A percentile compares a stretch with the other conserved stretches of the same genome.
These are phyloP conservation scores for Hypoxylon rickii DNA, from an alignment of 495 filamentous ascomycete species.

Conservation along the genomic window DNA sequence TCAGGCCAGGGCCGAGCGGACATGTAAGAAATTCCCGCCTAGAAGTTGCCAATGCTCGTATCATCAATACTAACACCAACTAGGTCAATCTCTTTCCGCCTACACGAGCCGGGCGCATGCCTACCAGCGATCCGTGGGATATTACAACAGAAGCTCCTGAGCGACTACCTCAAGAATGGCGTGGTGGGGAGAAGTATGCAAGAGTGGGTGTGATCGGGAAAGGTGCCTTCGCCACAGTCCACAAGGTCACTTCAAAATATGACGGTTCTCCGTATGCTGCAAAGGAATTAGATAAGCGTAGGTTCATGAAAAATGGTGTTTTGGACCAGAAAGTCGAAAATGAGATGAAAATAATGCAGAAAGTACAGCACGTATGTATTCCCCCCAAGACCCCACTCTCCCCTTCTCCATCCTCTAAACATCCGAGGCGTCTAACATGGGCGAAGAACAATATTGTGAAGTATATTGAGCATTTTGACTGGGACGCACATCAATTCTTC, in stretches of 20 bases:
- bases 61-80: slow-evolving; percentile 7
- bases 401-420: neutral
- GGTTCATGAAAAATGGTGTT: slow-evolving; percentile 85
- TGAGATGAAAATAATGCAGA: slow-evolving; percentile 92
- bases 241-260: slow-evolving; percentile 78
- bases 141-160: slow-evolving; percentile 16
- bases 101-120: neutral
- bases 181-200: slow-evolving; percentile 81
- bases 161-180: slow-evolving; percentile 64
- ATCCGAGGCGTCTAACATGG: slow-evolving; percentile 34
- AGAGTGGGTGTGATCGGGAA: slow-evolving; percentile 79
- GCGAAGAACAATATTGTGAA: slow-evolving; percentile 85
- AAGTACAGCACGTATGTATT: slow-evolving; percentile 77
- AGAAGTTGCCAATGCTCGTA: neutral
- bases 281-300: slow-evolving; percentile 88
- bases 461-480: slow-evolving; percentile 83
- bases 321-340: slow-evolving; percentile 87
- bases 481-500: slow-evolving; percentile 79
- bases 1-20: slow-evolving; percentile 52
- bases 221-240: slow-evolving; percentile 91
- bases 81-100: slow-evolving; percentile 39
- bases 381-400: neutral
- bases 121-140: slow-evolving; percentile 3
- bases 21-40: slow-evolving; percentile 41
- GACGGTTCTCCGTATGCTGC: slow-evolving; percentile 82